Conservation (phyloP, 2,329 filamentous ascomycete genomes). For the Madurella mycetomatis region DNA sequence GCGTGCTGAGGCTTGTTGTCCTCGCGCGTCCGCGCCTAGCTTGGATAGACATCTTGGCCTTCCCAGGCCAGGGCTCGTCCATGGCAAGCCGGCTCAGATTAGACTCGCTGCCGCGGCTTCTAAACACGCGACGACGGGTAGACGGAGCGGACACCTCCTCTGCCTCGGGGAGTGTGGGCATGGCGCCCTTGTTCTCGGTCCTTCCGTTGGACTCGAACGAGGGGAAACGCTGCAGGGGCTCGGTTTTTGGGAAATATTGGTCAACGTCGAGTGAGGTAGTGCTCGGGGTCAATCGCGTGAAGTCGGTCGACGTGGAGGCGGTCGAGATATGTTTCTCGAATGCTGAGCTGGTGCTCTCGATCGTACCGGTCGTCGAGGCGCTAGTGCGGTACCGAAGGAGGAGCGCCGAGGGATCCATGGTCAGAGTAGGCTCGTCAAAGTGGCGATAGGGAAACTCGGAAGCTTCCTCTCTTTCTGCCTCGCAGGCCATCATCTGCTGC, state of each 20-base stretch:
- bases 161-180: slow-evolving; percentile 28
- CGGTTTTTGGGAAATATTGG: slow-evolving; percentile 20
- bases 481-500: slow-evolving; percentile 47
- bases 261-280: slow-evolving; percentile 42
- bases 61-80: slow-evolving; percentile 20
- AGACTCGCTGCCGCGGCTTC: slow-evolving; percentile 28
- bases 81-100: slow-evolving; percentile 23
- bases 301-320: slow-evolving; percentile 49
- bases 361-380: slow-evolving; percentile 51
- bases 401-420: slow-evolving; percentile 31
- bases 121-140: slow-evolving; percentile 21
- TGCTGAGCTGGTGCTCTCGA: slow-evolving; percentile 43
- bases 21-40: slow-evolving; percentile 38
- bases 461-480: slow-evolving; percentile 31
- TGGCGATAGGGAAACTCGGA: slow-evolving; percentile 33
- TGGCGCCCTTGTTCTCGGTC: slow-evolving; percentile 18
- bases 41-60: slow-evolving; percentile 24
- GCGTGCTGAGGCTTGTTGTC: slow-evolving; percentile 44
- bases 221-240: slow-evolving; percentile 22
- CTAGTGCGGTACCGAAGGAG: slow-evolving; percentile 44
- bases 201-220: slow-evolving; percentile 24
- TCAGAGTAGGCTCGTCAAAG: slow-evolving; percentile 35
- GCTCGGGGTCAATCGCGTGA: slow-evolving; percentile 52
- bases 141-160: slow-evolving; percentile 29
- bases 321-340: slow-evolving; percentile 52